These are phyloP conservation scores for Nemania sp. DNA, from an alignment of 2,329 filamentous ascomycete genomes.

Conservation along the genomic window DNA sequence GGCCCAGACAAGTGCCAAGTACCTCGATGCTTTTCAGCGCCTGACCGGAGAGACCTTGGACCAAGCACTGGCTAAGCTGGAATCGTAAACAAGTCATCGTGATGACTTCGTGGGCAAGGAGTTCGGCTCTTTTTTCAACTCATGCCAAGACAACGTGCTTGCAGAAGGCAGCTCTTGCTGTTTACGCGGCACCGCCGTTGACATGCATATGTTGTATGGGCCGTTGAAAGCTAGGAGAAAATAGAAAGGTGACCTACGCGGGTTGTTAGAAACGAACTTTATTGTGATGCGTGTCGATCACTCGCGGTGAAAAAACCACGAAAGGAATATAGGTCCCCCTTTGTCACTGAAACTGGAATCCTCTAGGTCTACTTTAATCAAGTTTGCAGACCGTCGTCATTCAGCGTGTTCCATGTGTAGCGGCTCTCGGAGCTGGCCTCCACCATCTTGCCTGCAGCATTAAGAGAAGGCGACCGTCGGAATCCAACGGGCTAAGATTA, in stretches of 20 bases:
- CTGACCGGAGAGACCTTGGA: conserved; percentile 26
- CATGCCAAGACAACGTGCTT: neutral
- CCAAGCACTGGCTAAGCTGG: conserved; percentile 24
- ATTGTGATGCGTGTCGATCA: neutral
- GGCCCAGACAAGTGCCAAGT: conserved; percentile 27
- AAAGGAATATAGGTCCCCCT: neutral
- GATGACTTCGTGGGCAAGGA: neutral
- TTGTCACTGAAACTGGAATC: neutral
- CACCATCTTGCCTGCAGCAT: no score
- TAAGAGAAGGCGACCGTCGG: conserved; percentile 1
- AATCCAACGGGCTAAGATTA: neutral
- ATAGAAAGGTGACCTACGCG: neutral
- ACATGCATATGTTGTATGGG: neutral
- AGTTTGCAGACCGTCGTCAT: conserved; percentile 13
- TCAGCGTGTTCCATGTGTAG: neutral
- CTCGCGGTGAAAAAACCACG: neutral
- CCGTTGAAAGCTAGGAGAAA: neutral
- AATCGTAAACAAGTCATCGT: conserved; percentile 1
- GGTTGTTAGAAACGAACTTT: neutral
- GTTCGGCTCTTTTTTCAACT: no score
- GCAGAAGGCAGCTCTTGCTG: neutral
- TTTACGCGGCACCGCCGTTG: neutral
- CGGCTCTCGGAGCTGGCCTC: neutral
- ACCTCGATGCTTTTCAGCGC: conserved; percentile 27
- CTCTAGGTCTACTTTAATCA: neutral